Conservation (phyloP, 768 basidiomycete species). For the Kwoniella dejecticola region DNA sequence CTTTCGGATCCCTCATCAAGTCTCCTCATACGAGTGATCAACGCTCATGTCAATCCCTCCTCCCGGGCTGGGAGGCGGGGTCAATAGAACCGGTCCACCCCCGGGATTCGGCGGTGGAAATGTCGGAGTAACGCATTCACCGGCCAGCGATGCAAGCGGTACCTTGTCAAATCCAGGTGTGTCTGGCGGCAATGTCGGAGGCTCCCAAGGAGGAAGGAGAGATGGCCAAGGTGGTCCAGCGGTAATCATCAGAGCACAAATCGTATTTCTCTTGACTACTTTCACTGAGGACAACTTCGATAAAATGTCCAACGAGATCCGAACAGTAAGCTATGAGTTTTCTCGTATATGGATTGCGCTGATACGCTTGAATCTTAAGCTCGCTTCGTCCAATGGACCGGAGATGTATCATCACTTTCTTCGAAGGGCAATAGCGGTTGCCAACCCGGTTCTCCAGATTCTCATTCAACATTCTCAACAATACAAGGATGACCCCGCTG, state of each 20-base stretch:
- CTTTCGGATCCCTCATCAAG: not conserved
- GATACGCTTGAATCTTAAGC: slow-evolving; percentile 60
- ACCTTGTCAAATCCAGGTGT: slow-evolving; percentile 1
- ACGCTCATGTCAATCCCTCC: slow-evolving; percentile 49
- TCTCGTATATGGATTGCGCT: slow-evolving; percentile 3
- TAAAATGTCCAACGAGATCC: slow-evolving; percentile 89
- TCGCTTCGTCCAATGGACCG: slow-evolving; percentile 93
- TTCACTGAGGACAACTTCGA: slow-evolving; percentile 97
- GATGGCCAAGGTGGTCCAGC: slow-evolving; percentile 35
- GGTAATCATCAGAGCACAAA: slow-evolving; percentile 66
- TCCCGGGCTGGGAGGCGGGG: slow-evolving; percentile 50
- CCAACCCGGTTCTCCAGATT: slow-evolving; percentile 55
- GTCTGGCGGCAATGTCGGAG: not conserved
- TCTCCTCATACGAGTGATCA: slow-evolving; percentile 1
- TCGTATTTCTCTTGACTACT: slow-evolving; percentile 93
- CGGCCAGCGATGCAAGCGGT: slow-evolving; percentile 19
- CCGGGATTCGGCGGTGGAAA: slow-evolving; percentile 41
- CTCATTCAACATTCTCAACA: slow-evolving; percentile 45
- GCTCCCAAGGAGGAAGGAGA: slow-evolving; percentile 7
- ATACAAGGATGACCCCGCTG: slow-evolving; percentile 49
- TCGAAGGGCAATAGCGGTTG: slow-evolving; percentile 87
- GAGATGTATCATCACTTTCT: slow-evolving; percentile 98
- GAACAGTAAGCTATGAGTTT: slow-evolving; percentile 66
- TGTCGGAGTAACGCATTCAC: slow-evolving; percentile 21
- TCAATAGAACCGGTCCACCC: slow-evolving; percentile 45